These are phyloP conservation scores for Corchorus olitorius DNA, from an alignment of 345 rosid genomes.

Conservation along the genomic window DNA sequence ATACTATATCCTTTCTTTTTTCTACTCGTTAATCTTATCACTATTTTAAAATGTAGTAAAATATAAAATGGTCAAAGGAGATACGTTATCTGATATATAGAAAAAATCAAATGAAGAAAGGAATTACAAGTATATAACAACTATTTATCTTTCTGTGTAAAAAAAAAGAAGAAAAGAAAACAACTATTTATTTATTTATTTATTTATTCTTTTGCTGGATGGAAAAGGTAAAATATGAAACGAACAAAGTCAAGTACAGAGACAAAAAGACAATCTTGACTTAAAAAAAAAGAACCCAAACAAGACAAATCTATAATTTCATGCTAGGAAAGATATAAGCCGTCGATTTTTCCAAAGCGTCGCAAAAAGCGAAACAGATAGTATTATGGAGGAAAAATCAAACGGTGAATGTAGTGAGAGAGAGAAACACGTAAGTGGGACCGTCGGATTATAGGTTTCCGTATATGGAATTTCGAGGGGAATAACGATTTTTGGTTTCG, in stretches of 20 bases:
- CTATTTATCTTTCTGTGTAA: no score
- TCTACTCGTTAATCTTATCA: no score
- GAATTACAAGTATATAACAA: no score
- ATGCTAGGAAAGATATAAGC: conserved; percentile 5
- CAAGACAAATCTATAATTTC: not conserved
- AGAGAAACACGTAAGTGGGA: conserved; percentile 29
- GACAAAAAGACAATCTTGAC: not conserved
- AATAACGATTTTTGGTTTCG: not conserved
- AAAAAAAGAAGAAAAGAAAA: no score
- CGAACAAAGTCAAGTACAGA: conserved; percentile 21
- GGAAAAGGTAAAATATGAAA: not conserved
- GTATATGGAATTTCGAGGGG: conserved; percentile 17
- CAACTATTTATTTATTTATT: no score
- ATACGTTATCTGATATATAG: no score
- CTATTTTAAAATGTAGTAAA: no score
- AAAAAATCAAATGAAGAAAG: no score
- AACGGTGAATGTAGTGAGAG: conserved; percentile 23
- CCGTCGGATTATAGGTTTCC: conserved; percentile 9
- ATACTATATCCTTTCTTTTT: no score
- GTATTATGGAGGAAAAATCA: not conserved
- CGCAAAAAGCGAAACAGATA: no score
- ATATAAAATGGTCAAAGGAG: no score
- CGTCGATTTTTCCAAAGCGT: conserved; percentile 5
- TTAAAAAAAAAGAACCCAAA: not conserved
- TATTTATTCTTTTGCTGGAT: no score